Conservation (phyloP, 2,329 filamentous ascomycete genomes). For the Apiospora sp. region DNA sequence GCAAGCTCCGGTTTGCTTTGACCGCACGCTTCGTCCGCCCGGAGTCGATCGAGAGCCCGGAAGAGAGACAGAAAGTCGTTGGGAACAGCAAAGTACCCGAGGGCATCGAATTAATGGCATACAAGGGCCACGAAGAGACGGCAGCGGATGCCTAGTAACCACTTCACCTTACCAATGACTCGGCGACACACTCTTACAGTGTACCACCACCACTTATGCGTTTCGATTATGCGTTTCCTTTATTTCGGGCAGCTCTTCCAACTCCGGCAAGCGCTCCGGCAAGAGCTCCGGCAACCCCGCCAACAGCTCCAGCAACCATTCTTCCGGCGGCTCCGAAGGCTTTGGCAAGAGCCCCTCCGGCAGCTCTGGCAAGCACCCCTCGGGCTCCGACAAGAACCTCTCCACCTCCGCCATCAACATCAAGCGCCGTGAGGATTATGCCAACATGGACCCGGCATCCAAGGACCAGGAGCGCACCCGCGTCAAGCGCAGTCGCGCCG, state of each 20-base stretch:
- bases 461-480: conserved; percentile 22
- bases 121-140: conserved; percentile 37
- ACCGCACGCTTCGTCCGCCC: conserved; percentile 62
- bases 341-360: not conserved
- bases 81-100: conserved; percentile 46
- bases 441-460: conserved; percentile 10
- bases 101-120: conserved; percentile 37
- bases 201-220: not conserved
- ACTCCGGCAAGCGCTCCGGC: too few relatives aligned
- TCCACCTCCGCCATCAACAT: conserved; percentile 13
- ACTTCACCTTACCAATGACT: not conserved
- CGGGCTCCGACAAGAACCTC: not conserved
- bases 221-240: not conserved
- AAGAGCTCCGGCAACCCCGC: too few relatives aligned
- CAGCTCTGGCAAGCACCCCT: not conserved
- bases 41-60: conserved; percentile 45
- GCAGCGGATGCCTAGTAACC: not conserved
- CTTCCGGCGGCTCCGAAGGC: too few relatives aligned
- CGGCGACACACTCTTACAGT: not conserved
- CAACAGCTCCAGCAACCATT: too few relatives aligned
- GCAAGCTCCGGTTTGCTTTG: conserved; percentile 62
- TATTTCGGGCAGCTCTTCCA: too few relatives aligned
- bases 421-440: conserved; percentile 21
- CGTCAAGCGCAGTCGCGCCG: conserved; percentile 23
- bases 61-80: conserved; percentile 37